Conservation (phyloP, 78 protist genomes). For the Abeoforma whisleri region DNA sequence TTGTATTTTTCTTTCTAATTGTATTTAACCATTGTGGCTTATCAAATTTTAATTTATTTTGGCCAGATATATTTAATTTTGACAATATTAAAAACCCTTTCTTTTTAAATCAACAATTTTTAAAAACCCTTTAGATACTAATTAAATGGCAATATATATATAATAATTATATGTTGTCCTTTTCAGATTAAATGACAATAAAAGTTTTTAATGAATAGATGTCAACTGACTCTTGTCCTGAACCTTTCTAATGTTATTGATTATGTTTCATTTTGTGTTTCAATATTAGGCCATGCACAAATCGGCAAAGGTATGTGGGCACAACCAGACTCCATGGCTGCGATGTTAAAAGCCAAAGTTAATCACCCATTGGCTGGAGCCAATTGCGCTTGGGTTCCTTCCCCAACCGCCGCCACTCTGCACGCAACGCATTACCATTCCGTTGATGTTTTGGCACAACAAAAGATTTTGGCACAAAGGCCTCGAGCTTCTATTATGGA, state of each 20-base stretch:
- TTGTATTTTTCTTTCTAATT: too few species aligned
- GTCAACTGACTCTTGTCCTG: too few species aligned
- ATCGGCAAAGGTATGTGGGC: constrained; percentile 48
- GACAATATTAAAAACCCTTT: too few species aligned
- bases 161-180: too few species aligned
- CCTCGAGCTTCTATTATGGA: neutral
- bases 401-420: constrained; percentile 38
- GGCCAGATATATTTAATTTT: too few species aligned
- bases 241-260: constrained; percentile 6
- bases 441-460: constrained; percentile 3
- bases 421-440: constrained; percentile 37
- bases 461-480: neutral
- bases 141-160: neutral
- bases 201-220: too few species aligned
- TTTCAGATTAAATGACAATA: too few species aligned
- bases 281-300: constrained; percentile 11
- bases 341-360: constrained; percentile 18
- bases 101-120: too few species aligned
- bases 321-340: constrained; percentile 37
- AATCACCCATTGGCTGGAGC: constrained; percentile 25
- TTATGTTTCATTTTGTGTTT: neutral
- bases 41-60: too few species aligned
- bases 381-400: constrained; percentile 40
- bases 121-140: too few species aligned
- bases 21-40: too few species aligned